A percentile compares a stretch with the other conserved stretches of the same genome.
Conservation (phyloP, 2,329 filamentous ascomycete genomes). For the Monilinia polystroma region DNA sequence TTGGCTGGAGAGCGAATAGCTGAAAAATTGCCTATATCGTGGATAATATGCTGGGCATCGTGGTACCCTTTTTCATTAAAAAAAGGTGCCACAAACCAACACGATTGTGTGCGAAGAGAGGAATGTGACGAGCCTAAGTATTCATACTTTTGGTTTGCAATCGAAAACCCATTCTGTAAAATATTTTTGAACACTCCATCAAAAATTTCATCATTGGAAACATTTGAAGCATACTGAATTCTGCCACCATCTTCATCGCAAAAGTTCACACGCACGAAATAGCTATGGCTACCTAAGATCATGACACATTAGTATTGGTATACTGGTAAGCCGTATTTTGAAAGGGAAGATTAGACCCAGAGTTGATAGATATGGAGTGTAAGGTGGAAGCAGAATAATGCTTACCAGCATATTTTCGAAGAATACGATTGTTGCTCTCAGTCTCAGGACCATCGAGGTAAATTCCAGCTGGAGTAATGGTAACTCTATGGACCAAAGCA, state of each 20-base stretch:
- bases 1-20: constrained; percentile 54
- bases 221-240: constrained; percentile 55
- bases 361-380: too few species aligned
- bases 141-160: constrained; percentile 61
- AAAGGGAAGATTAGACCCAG: too few species aligned
- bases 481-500: constrained; percentile 34
- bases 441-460: constrained; percentile 60
- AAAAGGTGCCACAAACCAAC: constrained; percentile 63
- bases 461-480: constrained; percentile 59
- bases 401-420: constrained; percentile 62
- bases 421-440: constrained; percentile 68
- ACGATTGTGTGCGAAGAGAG: constrained; percentile 68
- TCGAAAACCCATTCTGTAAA: constrained; percentile 57
- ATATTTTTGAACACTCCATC: constrained; percentile 60
- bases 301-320: not conserved
- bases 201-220: constrained; percentile 52
- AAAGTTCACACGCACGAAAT: constrained; percentile 71
- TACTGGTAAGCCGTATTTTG: too few species aligned
- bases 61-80: constrained; percentile 37
- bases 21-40: constrained; percentile 50
- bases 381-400: not conserved
- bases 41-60: constrained; percentile 44
- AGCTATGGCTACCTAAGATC: constrained; percentile 45
- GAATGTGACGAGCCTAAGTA: constrained; percentile 82
- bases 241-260: constrained; percentile 70